Base-by-base conservation (phyloP, 129 eudicot genomes). In the Escallonia rubra region DNA sequence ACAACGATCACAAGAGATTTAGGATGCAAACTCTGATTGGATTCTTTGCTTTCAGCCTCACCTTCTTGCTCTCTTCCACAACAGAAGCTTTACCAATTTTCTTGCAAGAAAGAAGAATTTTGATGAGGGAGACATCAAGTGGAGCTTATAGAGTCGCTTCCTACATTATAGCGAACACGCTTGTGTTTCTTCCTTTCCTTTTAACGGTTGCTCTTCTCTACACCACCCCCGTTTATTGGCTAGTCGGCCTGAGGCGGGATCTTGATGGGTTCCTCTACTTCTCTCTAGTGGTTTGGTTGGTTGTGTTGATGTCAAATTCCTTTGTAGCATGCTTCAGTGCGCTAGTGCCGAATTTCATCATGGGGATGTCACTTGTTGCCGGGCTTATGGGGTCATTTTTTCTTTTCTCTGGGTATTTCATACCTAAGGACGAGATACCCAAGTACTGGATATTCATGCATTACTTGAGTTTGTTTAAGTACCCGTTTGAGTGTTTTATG, bases 21-120 rank as follows among this genome's bases (percentile, higher is more conserved):
- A 71, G 72, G 50, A 63, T 83, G 64, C 90, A 86, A 65, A 79
- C 77, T 43, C 86, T 76, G 68, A 40, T 89, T 3, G 95, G 96
- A 34, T 86, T 90, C 73, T 83, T 90, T n/a, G 96, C 95, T 3
- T 90, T 90, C 70, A 79, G 72, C 43, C 76, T 90, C 57, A 75
- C 86, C 58, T 84, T 81, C 85, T 71, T 90, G 59, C 71, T 86
- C 48, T 83, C 91, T 4, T 83, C 95, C 15, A 79, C 95, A 43
- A 81, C 84, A 10, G 96, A 90, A 82, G 91, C 94, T 8, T 77
- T 90, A 8, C 96, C 96, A 4, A 81, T 86, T 38, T 90, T 90
- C 80, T 70, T 90, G 52, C 83, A 86, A 79, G 90, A 83, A 76
- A 81, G 88, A n/a, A 50, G 78, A 40, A 80, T 90, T 43, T 42